Percentiles rank a stretch among this genome's conserved stretches.
phyloP scores from a whole-genome alignment of 164 flowering plant genomes.

The Tetrastigma voinierianum region DNA sequence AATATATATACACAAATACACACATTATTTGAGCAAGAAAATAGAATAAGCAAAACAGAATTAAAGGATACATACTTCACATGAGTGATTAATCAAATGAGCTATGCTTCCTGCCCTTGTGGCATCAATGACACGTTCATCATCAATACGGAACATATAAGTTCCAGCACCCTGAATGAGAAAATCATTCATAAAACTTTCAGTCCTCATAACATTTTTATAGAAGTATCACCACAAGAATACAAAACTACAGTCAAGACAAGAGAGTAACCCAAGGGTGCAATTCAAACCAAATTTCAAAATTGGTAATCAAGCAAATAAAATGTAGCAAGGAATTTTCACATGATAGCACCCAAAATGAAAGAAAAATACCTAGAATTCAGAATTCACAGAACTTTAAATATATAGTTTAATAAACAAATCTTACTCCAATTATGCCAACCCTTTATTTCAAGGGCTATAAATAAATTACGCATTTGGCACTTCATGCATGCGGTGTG shows the following conservation, averaged over 20 bases:
- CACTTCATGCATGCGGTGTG: too few species aligned
- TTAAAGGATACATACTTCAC: constrained; percentile 62
- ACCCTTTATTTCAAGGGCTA: too few species aligned
- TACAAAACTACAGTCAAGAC: too few species aligned
- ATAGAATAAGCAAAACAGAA: background rate
- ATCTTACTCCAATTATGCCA: too few species aligned
- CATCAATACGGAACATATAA: constrained; percentile 91
- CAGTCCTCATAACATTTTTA: background rate
- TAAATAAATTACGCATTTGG: too few species aligned
- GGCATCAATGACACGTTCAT: constrained; percentile 97
- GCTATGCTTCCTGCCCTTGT: constrained; percentile 98
- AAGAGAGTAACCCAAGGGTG: too few species aligned
- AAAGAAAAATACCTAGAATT: background rate
- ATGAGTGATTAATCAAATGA: constrained; percentile 94
- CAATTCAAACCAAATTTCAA: too few species aligned
- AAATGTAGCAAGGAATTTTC: background rate
- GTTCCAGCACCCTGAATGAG: constrained; percentile 96
- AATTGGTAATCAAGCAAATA: too few species aligned
- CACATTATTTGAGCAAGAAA: background rate
- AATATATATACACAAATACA: too few species aligned
- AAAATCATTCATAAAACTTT: constrained; percentile 5
- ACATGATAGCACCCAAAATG: background rate
- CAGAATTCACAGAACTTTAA: too few species aligned
- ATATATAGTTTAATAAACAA: too few species aligned
- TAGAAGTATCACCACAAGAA: background rate